These are phyloP conservation scores for Barbarea vulgaris DNA, from an alignment of 345 rosid genomes.

Conservation along the genomic window DNA sequence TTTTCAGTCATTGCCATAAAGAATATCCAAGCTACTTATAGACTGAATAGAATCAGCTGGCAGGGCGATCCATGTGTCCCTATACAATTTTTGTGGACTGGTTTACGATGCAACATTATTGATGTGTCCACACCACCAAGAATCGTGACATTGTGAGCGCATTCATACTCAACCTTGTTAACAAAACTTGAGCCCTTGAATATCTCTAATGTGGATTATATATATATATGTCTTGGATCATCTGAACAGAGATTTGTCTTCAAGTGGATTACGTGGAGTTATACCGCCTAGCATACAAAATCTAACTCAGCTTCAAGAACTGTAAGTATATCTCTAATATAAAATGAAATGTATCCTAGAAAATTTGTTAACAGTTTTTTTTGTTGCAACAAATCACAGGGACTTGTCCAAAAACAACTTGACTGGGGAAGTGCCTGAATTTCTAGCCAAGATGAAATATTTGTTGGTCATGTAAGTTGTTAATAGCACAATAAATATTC, in stretches of 20 bases:
- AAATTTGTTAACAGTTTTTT: not conserved
- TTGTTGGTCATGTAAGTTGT: constrained; percentile 9
- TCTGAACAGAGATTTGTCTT: not conserved
- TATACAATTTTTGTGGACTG: constrained; percentile 27
- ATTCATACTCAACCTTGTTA: not conserved
- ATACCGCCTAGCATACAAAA: not conserved
- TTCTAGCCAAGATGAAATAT: not conserved
- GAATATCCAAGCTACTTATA: constrained; percentile 41
- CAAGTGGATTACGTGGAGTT: not conserved
- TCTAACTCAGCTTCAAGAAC: not conserved
- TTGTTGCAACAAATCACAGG: not conserved
- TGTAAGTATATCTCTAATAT: not conserved
- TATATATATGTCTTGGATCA: not conserved
- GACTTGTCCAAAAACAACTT: constrained; percentile 8
- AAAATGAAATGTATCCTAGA: not conserved
- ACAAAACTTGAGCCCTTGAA: not conserved
- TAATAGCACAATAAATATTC: not conserved
- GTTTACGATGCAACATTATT: constrained; percentile 40
- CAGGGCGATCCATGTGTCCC: constrained; percentile 50
- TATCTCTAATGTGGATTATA: not conserved
- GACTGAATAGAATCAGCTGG: constrained; percentile 33
- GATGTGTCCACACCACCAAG: constrained; percentile 23
- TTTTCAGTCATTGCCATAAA: constrained; percentile 40
- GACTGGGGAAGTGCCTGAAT: constrained; percentile 3
- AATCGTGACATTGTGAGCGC: constrained; percentile 22